Evolutionary conservation across 1,284 basidiomycete species (phyloP).

Genomic region (Rhodotorula sp.): DNA sequence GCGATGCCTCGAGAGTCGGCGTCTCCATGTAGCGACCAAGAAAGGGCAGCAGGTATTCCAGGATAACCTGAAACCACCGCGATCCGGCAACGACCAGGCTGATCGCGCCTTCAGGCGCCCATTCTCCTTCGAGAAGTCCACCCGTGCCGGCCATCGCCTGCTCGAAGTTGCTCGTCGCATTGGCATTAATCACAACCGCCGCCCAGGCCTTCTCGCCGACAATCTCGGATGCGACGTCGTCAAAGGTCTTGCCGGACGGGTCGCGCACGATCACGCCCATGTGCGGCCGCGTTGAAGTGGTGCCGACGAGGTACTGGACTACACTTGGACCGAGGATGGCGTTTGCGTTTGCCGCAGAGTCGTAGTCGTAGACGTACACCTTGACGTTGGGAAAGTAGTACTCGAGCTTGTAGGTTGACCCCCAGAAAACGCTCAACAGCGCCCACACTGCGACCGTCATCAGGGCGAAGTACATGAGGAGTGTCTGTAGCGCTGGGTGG

Average conservation of each 20-base stretch:
- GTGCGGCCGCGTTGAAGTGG: conserved; percentile 35
- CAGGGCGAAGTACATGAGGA: conserved; percentile 42
- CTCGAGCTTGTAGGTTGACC: conserved; percentile 33
- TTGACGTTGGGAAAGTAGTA: conserved; percentile 44
- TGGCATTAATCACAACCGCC: conserved; percentile 42
- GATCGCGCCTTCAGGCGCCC: conserved; percentile 47
- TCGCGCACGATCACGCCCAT: conserved; percentile 43
- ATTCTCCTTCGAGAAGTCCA: conserved; percentile 43
- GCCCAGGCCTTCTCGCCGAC: conserved; percentile 42
- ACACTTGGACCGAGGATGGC: conserved; percentile 17
- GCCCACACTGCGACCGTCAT: conserved; percentile 47
- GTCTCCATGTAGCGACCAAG: conserved; percentile 16
- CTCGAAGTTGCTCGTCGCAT: conserved; percentile 41
- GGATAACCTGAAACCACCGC: conserved; percentile 42
- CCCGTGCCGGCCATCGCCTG: conserved; percentile 24
- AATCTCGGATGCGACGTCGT: conserved; percentile 43
- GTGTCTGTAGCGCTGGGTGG: not conserved
- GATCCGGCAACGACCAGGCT: conserved; percentile 44
- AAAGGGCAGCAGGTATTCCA: conserved; percentile 10
- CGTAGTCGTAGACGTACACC: conserved; percentile 48
- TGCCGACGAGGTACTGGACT: conserved; percentile 4
- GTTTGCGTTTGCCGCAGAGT: conserved; percentile 29
- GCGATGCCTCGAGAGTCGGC: conserved; percentile 39
- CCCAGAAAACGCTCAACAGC: conserved; percentile 49
- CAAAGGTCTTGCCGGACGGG: conserved; percentile 43